These are phyloP conservation scores for Acacia confusa DNA, from an alignment of 306 rosid genomes.

Conservation along the genomic window DNA sequence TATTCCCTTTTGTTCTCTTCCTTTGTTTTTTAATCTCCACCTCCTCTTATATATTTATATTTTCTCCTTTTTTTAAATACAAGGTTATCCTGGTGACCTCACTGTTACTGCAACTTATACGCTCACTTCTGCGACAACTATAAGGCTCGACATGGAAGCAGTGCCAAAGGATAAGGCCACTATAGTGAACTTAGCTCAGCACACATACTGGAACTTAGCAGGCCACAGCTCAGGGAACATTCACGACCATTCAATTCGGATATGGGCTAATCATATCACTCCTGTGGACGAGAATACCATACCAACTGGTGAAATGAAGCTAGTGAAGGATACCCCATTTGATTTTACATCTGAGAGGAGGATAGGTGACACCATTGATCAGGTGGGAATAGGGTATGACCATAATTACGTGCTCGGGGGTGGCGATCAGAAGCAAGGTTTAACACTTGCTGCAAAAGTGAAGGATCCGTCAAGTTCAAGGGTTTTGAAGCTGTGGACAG, in stretches of 20 bases:
- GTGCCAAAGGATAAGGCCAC: slow-evolving; percentile 81
- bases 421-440: slow-evolving; percentile 63
- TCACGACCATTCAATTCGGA: slow-evolving; percentile 73
- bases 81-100: slow-evolving; percentile 85
- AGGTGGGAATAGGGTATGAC: slow-evolving; percentile 85
- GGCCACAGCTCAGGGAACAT: slow-evolving; percentile 77
- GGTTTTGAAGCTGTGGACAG: slow-evolving; percentile 85
- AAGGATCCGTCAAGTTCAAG: slow-evolving; percentile 81
- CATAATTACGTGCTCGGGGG: slow-evolving; percentile 83
- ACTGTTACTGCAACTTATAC: slow-evolving; percentile 76
- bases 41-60: background rate
- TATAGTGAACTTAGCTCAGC: slow-evolving; percentile 80
- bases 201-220: slow-evolving; percentile 91
- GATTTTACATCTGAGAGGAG: slow-evolving; percentile 77
- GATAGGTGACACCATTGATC: slow-evolving; percentile 62
- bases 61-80: slow-evolving; percentile 23
- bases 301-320: slow-evolving; percentile 82
- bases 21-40: background rate
- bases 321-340: slow-evolving; percentile 75
- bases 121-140: slow-evolving; percentile 68
- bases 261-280: slow-evolving; percentile 68
- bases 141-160: slow-evolving; percentile 97
- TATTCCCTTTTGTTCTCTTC: background rate
- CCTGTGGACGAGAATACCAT: slow-evolving; percentile 68
- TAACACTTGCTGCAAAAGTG: slow-evolving; percentile 82